These are phyloP conservation scores for Warburgia ugandensis DNA, from an alignment of 164 flowering plant genomes.

Conservation along the genomic window DNA sequence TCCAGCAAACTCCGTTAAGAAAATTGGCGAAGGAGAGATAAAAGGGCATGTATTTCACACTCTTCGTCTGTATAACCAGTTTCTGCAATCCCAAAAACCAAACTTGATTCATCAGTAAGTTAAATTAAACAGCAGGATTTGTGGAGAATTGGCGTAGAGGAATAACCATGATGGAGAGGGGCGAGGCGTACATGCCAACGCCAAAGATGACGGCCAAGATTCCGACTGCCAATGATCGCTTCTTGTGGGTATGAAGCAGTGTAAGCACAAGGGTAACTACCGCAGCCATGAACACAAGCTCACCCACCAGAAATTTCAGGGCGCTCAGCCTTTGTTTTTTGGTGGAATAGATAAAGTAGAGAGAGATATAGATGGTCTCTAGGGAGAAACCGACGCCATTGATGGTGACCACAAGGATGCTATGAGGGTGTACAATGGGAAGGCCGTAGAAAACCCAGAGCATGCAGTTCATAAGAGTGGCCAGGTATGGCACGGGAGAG, in stretches of 20 bases:
- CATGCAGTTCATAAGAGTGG: conserved; percentile 28
- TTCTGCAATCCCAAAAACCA: conserved; percentile 23
- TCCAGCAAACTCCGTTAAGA: conserved; percentile 46
- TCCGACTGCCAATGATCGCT: conserved; percentile 46
- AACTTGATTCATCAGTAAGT: background rate
- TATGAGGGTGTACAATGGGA: conserved; percentile 39
- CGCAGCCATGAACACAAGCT: conserved; percentile 18
- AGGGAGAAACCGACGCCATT: conserved; percentile 27
- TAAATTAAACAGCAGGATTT: background rate
- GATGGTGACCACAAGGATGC: conserved; percentile 35
- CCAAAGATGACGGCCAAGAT: conserved; percentile 39
- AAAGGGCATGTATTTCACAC: conserved; percentile 66
- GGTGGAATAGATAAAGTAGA: conserved; percentile 19
- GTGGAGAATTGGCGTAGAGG: background rate
- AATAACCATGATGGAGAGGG: conserved; percentile 26
- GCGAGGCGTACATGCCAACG: conserved; percentile 58
- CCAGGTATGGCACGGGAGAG: conserved; percentile 34
- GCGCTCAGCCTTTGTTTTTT: conserved; percentile 25
- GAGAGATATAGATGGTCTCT: conserved; percentile 20
- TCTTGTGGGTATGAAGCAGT: conserved; percentile 13
- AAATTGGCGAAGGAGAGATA: conserved; percentile 37
- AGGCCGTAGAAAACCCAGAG: conserved; percentile 41
- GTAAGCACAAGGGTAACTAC: conserved; percentile 21
- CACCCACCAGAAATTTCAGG: conserved; percentile 5
- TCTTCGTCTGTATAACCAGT: conserved; percentile 60